Conservation (phyloP, 345 rosid genomes). For the Heritiera fomes region DNA sequence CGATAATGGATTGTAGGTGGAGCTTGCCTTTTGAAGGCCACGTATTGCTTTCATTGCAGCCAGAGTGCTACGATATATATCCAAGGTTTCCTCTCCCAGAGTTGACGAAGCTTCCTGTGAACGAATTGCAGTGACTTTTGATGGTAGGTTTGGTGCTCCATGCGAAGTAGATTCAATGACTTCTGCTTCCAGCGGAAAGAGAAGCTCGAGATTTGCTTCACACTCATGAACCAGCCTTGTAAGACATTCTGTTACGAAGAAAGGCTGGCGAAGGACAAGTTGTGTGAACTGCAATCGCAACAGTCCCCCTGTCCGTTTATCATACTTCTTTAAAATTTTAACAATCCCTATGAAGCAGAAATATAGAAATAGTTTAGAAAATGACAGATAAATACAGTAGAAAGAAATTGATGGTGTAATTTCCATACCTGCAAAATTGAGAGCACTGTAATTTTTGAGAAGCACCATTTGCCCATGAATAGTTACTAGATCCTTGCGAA, state of each 20-base stretch:
- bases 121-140: slow-evolving; percentile 31
- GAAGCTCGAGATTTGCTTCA: slow-evolving; percentile 86
- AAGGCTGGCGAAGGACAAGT: slow-evolving; percentile 78
- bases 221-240: slow-evolving; percentile 82
- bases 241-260: slow-evolving; percentile 80
- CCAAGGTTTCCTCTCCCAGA: slow-evolving; percentile 61
- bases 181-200: slow-evolving; percentile 85
- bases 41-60: slow-evolving; percentile 91
- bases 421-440: slow-evolving; percentile 78
- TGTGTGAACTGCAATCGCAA: slow-evolving; percentile 79
- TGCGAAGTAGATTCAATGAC: slow-evolving; percentile 57
- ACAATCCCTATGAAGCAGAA: slow-evolving; percentile 55
- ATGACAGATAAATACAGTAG: background rate
- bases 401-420: background rate
- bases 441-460: slow-evolving; percentile 84
- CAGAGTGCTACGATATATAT: slow-evolving; percentile 81
- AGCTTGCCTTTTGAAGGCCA: slow-evolving; percentile 87
- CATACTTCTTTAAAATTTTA: slow-evolving; percentile 87
- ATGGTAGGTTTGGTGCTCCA: slow-evolving; percentile 24
- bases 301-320: slow-evolving; percentile 83
- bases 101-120: slow-evolving; percentile 44
- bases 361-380: slow-evolving; percentile 14
- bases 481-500: slow-evolving; percentile 81
- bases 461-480: slow-evolving; percentile 98
- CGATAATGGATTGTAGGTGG: slow-evolving; percentile 78